These are phyloP conservation scores for Rutstroemia sp. DNA, from an alignment of 2,329 filamentous ascomycete species.

Conservation along the genomic window DNA sequence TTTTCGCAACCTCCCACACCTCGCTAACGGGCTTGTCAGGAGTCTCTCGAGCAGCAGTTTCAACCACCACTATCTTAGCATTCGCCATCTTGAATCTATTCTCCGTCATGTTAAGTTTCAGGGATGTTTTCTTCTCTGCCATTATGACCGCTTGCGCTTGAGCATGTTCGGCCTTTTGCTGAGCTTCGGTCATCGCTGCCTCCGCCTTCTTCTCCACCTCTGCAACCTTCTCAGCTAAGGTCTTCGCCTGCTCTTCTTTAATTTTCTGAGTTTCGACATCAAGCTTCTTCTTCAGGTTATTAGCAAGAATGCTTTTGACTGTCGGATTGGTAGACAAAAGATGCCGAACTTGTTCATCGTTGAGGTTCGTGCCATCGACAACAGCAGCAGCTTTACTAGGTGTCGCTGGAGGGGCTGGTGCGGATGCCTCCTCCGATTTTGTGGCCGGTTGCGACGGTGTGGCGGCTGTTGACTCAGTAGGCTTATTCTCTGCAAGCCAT, in stretches of 20 bases:
- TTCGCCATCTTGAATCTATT: conserved; percentile 55
- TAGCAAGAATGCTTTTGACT: conserved; percentile 37
- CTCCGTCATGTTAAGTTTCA: conserved; percentile 74
- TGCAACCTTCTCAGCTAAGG: conserved; percentile 41
- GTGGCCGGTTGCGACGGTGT: conserved; percentile 31
- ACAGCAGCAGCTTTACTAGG: conserved; percentile 15
- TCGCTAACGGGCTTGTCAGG: conserved; percentile 76
- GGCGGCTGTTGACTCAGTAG: conserved; percentile 21
- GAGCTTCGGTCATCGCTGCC: conserved; percentile 37
- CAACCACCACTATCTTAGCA: conserved; percentile 71
- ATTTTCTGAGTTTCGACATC: conserved; percentile 54
- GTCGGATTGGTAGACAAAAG: conserved; percentile 47
- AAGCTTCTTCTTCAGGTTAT: conserved; percentile 57
- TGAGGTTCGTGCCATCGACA: conserved; percentile 7
- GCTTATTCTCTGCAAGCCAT: conserved; percentile 46
- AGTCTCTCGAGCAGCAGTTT: conserved; percentile 77
- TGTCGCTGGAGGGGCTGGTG: conserved; percentile 13
- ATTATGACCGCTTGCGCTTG: conserved; percentile 55
- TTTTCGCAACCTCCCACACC: conserved; percentile 78
- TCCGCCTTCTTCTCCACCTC: conserved; percentile 41
- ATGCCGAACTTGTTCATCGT: conserved; percentile 48
- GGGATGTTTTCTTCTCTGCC: conserved; percentile 64
- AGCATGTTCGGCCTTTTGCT: conserved; percentile 34
- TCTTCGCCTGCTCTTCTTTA: conserved; percentile 39
- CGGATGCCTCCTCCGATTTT: conserved; percentile 26